Evolutionary conservation across 140 eudicot species (phyloP), one percentile per base, ranked within the genome.

Genomic region (Oenanthe javanica): DNA sequence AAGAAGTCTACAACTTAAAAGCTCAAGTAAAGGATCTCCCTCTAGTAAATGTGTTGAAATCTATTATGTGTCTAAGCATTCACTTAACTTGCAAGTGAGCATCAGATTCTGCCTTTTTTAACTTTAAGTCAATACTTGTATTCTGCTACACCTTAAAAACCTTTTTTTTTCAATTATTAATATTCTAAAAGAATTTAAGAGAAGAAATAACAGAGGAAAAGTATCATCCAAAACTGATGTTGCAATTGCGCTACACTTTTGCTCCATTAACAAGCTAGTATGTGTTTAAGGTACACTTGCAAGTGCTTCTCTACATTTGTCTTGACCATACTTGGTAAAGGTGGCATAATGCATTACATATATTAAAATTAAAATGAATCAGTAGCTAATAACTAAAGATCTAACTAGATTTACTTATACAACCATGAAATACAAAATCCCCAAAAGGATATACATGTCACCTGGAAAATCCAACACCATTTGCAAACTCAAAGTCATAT

Each of bases 401-500:
- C 18, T 42, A 2, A 42, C 15, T 7, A 72, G 50, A 43, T 72
- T 31, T 4, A 43, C n/a, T n/a, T 1, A 45, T 9, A n/a, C 57
- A 75, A 49, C 9, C 10, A 36, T 4, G 31, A 36, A 13, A 15
- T 52, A 31, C 42, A 45, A 9, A 31, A 59, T 14, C 1, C 40
- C 38, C 46, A 52, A 25, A 18, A 47, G 40, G 66, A 31, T 42
- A 69, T 54, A 42, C 25, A 16, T 27, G 55, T 84, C 85, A 95
- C 99, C 95, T 90, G 82, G 97, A 86, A 84, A 95, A 95, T 25
- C 99, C 99, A 21, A 81, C 73, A 63, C 80, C 84, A 55, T 89
- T 89, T 79, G 80, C 89, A 88, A 95, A 92, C 77, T 92, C 97
- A 38, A 95, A 95, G 86, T 95, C 99, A 82, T 95, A 95, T 59